A percentile compares a stretch with the other conserved stretches of the same genome.
Evolutionary conservation across 208 protist genomes (phyloP).

Genomic region (Baffinella frigidus): DNA sequence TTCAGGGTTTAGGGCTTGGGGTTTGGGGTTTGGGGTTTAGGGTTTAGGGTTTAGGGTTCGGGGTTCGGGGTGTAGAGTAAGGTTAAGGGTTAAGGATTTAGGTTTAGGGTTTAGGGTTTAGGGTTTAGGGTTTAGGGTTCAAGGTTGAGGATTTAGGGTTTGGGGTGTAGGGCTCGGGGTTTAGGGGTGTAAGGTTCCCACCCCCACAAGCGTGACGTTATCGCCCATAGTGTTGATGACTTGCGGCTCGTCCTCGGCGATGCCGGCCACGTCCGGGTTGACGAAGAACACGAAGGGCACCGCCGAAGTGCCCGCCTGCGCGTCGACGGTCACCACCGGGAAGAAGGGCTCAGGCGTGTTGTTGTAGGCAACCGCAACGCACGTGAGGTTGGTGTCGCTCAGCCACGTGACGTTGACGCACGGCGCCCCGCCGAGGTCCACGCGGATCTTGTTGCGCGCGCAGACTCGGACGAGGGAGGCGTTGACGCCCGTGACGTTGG

Average conservation of each 20-base stretch:
- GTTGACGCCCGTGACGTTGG: neutral
- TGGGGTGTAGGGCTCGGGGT: no score
- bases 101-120: no score
- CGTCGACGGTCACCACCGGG: neutral
- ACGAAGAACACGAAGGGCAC: neutral
- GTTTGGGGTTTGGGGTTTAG: no score
- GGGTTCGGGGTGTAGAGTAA: no score
- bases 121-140: no score
- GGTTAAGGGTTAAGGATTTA: no score
- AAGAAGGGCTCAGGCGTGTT: neutral
- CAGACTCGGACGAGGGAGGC: neutral
- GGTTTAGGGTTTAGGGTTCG: no score
- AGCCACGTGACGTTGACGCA: constrained; percentile 14
- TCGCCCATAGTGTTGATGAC: neutral
- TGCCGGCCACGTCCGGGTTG: neutral
- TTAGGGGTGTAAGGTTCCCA: no score
- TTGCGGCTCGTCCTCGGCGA: neutral
- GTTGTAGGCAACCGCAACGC: neutral
- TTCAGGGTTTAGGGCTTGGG: no score
- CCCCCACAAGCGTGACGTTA: neutral
- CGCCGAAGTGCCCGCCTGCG: neutral
- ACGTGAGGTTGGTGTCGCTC: neutral
- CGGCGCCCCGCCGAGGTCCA: neutral
- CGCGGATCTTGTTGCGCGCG: neutral
- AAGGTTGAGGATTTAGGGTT: no score